Evolutionary conservation across 176 grass and related monocot genomes (phyloP).

Genomic region (Alloteropsis semialata): DNA sequence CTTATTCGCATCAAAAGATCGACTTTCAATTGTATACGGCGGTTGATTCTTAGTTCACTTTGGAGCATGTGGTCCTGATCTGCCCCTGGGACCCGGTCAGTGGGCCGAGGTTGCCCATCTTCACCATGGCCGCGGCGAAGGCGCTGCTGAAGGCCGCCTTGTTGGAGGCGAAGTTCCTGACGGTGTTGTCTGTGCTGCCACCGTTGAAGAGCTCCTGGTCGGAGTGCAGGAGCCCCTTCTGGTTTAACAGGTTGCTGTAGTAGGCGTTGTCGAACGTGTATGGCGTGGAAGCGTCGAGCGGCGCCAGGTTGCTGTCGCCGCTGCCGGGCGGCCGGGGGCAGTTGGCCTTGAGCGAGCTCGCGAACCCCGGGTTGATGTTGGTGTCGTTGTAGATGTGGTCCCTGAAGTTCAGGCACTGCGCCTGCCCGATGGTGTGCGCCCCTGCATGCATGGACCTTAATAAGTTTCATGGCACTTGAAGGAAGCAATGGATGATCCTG

Average conservation of each 20-base stretch:
- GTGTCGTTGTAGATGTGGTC: conserved; percentile 67
- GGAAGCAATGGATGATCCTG: not conserved
- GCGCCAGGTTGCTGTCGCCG: conserved; percentile 55
- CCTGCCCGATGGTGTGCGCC: conserved; percentile 71
- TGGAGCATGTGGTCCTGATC: conserved; percentile 39
- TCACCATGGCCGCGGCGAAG: conserved; percentile 47
- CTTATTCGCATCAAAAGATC: not conserved
- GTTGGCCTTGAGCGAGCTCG: conserved; percentile 46
- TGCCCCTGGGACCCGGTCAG: conserved; percentile 27
- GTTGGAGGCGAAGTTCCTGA: conserved; percentile 44
- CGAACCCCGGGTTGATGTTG: conserved; percentile 45
- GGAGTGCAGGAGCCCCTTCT: conserved; percentile 61
- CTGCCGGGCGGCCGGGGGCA: conserved; percentile 20
- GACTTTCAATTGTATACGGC: not conserved
- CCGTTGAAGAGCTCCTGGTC: conserved; percentile 83
- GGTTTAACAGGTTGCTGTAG: conserved; percentile 52
- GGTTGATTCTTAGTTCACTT: conserved; percentile 9
- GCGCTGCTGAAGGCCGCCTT: conserved; percentile 31
- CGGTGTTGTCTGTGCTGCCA: conserved; percentile 48
- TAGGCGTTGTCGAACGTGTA: conserved; percentile 53
- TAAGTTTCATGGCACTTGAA: not conserved
- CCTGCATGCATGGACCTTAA: conserved; percentile 19
- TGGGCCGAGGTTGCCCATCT: conserved; percentile 41
- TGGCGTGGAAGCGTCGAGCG: conserved; percentile 48
- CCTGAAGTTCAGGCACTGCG: conserved; percentile 50